Conservation (phyloP, 139 green algal genomes). For the Asterochloris sp. region DNA sequence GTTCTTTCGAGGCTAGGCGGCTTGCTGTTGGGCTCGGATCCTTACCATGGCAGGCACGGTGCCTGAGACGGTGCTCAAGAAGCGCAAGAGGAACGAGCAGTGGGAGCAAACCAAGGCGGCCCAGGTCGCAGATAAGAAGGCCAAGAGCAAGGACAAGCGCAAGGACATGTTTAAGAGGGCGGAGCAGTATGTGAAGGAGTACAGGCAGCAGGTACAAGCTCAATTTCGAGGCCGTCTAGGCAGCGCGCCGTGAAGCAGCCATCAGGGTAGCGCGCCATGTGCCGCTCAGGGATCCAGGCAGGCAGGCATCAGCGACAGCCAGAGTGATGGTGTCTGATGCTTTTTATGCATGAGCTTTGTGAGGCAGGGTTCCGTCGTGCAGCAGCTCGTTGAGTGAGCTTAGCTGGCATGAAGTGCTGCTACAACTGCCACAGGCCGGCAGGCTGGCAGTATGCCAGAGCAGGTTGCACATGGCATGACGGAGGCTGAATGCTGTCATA, state of each 20-base stretch:
- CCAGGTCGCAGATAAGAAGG: constrained; percentile 56
- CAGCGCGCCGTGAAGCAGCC: no score
- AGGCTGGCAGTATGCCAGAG: no score
- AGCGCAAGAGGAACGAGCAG: constrained; percentile 86
- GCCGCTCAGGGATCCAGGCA: background rate
- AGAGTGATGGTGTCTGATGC: no score
- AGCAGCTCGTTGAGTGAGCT: no score
- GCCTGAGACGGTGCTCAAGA: constrained; percentile 75
- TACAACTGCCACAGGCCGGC: no score
- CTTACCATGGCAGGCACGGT: constrained; percentile 21
- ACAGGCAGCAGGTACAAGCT: constrained; percentile 75
- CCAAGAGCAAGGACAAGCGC: constrained; percentile 57
- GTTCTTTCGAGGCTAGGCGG: background rate
- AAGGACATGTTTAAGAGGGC: constrained; percentile 95
- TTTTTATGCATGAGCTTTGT: no score
- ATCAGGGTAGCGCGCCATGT: background rate
- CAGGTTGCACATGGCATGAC: no score
- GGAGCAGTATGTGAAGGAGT: constrained; percentile 98
- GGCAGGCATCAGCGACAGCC: no score
- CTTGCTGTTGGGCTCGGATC: background rate
- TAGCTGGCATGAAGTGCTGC: no score
- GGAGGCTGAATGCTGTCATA: background rate
- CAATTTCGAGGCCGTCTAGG: background rate
- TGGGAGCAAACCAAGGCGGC: constrained; percentile 77
- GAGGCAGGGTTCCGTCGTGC: no score